phyloP scores from a whole-genome alignment of 2,329 filamentous ascomycete genomes.

The Exserohilum turcica region DNA sequence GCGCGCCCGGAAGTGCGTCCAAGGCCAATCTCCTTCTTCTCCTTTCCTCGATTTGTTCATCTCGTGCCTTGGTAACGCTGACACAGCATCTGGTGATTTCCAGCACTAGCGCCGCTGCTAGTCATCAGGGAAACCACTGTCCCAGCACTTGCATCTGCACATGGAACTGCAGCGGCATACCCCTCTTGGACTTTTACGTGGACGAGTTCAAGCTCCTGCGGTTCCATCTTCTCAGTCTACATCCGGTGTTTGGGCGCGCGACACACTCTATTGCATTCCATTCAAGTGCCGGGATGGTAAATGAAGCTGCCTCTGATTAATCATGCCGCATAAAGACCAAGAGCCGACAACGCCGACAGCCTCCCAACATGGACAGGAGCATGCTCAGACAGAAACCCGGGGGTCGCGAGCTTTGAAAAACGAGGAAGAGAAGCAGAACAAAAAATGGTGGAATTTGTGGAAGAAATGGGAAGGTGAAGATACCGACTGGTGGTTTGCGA shows the following conservation, averaged over 20 bases:
- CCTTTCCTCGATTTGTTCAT: conserved; percentile 1
- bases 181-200: not conserved
- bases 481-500: conserved; percentile 49
- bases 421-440: not conserved
- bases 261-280: not conserved
- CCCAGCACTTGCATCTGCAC: not conserved
- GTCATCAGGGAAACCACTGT: conserved; percentile 1
- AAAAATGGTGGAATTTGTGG: conserved; percentile 17
- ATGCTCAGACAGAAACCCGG: not conserved
- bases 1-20: not conserved
- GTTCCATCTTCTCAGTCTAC: not conserved
- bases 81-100: not conserved
- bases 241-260: not conserved
- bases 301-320: not conserved
- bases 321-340: conserved; percentile 7
- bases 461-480: conserved; percentile 20
- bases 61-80: not conserved
- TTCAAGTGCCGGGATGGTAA: not conserved
- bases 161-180: not conserved
- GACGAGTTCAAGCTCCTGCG: not conserved
- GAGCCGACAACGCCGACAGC: not conserved
- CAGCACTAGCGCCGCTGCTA: conserved; percentile 21
- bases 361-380: not conserved
- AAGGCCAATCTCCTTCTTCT: not conserved
- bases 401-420: not conserved